Evolutionary conservation across 2,329 filamentous ascomycete species (phyloP), one percentile per base, ranked within the genome.

Genomic region (Ceratocystis alfenasii): DNA sequence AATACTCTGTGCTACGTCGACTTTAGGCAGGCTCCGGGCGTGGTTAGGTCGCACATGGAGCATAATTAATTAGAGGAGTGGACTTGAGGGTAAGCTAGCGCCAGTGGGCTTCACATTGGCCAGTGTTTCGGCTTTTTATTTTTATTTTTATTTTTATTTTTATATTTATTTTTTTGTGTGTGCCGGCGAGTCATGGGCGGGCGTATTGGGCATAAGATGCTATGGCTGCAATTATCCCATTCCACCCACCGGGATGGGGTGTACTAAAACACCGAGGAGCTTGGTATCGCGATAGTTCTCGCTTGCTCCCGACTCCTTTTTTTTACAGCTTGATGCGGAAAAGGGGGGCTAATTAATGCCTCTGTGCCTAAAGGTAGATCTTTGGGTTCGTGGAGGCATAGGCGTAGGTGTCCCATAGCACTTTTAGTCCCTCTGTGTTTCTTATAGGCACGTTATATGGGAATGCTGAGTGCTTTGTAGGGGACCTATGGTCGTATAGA

Each of bases 291-390:
- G 53, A 57, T 57, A 15, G 10, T 17, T 28, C 25, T 28, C 25
- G 22, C 22, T 12, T 12, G 22, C 53, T 28, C 5, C 22, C 22
- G n/a, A 8, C 6, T 48, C n/a, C 45, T n/a, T 44, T 50, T 50
- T 66, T 22, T 41, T 33, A 12, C n/a, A 22, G 5, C 15, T 61
- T 28, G 15, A 57, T 20, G 53, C 17, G 7, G 15, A 17, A 22
- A 28, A 57, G 25, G 53, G 53, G 53, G 53, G 22, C 12, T 33
- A 8, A 17, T 57, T 57, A 57, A 57, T 57, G 53, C 53, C 53
- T 57, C 53, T 57, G 22, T 28, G 53, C 25, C 53, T 33, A 28
- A 57, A 57, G 53, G 25, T 33, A 57, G 53, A 57, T 57, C 53
- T 57, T 57, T 30, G 25, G 53, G 53, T 28, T 10, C 25, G 5